Percentiles rank a stretch among this genome's conserved stretches.
Evolutionary conservation across 768 basidiomycete genomes (phyloP).

Genomic region (Leccinum broughii): DNA sequence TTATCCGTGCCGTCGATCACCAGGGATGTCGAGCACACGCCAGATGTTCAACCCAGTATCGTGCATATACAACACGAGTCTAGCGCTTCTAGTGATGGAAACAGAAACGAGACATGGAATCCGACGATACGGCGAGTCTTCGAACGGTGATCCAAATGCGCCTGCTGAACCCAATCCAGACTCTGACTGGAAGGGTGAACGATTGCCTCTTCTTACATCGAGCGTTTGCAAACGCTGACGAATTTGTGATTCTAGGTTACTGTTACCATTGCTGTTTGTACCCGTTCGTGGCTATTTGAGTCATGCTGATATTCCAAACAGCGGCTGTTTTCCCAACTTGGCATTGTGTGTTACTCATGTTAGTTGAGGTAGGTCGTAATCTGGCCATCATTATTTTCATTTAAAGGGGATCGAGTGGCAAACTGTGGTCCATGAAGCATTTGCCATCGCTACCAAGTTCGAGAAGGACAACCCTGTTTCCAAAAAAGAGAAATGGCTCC

Average conservation of each 20-base stretch:
- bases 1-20: conserved; percentile 30
- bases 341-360: no score
- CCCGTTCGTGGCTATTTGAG: no score
- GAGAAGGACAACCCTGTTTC: neutral
- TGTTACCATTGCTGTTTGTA: no score
- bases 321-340: no score
- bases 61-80: conserved; percentile 60
- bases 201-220: no score
- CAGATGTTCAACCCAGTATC: conserved; percentile 77
- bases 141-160: conserved; percentile 48
- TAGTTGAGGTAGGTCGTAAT: conserved; percentile 7
- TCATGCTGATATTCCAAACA: no score
- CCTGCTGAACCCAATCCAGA: no score
- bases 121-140: conserved; percentile 77
- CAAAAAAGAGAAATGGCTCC: conserved; percentile 9
- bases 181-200: no score
- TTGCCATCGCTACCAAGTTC: conserved; percentile 11
- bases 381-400: no score
- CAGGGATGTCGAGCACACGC: conserved; percentile 57
- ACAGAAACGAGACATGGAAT: conserved; percentile 65
- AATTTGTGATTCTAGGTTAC: no score
- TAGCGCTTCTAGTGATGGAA: conserved; percentile 58
- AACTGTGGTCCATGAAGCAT: conserved; percentile 17
- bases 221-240: no score
- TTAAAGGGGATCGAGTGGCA: conserved; percentile 6